Base-by-base conservation (phyloP, 2,329 filamentous ascomycete species). In the Alternaria sp. region DNA sequence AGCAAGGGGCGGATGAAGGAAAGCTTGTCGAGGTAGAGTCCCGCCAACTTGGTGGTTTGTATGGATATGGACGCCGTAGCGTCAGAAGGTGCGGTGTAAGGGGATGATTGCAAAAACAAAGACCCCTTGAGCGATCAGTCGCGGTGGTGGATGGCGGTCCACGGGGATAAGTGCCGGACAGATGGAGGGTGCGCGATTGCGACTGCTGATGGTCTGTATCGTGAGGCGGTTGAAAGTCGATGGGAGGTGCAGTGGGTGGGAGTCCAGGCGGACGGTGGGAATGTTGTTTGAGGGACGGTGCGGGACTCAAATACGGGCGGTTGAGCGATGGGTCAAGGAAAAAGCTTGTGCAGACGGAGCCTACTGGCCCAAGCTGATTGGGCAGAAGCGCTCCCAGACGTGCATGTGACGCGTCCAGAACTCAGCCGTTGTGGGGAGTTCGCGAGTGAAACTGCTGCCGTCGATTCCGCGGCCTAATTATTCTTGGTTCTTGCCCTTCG, bases 21-120 rank as follows among this genome's bases (percentile, higher is more conserved):
- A 81, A 91, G 87, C 83, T 87, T 83, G 81, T 86, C 81, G 82
- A 86, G 85, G 82, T 86, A 87, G 88, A 89, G 84, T 86, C 91
- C 91, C 92, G 92, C 93, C 93, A 96, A 96, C 88, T 96, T 96
- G 93, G 88, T 91, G 88, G 87, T 88, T 81, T 86, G 78, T 72
- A 65, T 54, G 42, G 54, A 61, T 53, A 65, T 66, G 70, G 78
- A 79, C 79, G 80, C 77, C 72, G 67, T 71, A 67, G 75, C 79
- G 80, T 71, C 78, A 69, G 68, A 55, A 54, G 59, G 64, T 52
- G 64, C 46, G 34, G 43, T 62, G 53, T 51, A 59, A 46, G 61
- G 60, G 65, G 52, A 59, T 53, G 51, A 62, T 57, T 69, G 64
- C 57, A 55, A 72, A 63, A 68, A 67, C 59, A 67, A 65, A 47